phyloP scores from a whole-genome alignment of 371 early-diverging fungal genomes.

The Mycotypha africana region DNA sequence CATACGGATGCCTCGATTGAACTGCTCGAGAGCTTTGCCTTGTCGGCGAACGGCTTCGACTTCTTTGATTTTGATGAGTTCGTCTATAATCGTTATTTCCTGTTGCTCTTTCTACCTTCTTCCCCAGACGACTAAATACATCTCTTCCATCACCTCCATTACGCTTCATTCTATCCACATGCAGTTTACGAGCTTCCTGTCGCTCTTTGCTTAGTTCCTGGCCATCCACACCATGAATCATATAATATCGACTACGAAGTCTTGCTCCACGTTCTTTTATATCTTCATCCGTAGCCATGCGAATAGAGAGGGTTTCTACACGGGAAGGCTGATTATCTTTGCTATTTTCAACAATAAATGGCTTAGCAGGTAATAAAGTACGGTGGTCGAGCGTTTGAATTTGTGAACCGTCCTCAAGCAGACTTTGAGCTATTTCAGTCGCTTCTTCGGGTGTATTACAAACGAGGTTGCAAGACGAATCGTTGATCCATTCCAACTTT shows the following conservation, averaged over 20 bases:
- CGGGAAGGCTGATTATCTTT: not conserved
- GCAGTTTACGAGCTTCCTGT: slow-evolving; percentile 4
- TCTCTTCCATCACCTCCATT: slow-evolving; percentile 18
- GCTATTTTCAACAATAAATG: slow-evolving; percentile 7
- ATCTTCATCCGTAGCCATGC: slow-evolving; percentile 45
- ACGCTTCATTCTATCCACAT: slow-evolving; percentile 5
- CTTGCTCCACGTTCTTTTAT: slow-evolving; percentile 45
- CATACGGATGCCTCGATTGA: too few species aligned
- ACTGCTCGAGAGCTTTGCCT: too few species aligned
- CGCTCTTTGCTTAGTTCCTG: not conserved
- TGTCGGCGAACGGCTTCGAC: not conserved
- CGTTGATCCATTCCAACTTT: slow-evolving; percentile 59
- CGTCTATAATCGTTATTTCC: not conserved
- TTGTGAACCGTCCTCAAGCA: slow-evolving; percentile 16
- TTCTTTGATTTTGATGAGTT: slow-evolving; percentile 1
- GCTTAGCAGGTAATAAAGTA: slow-evolving; percentile 23
- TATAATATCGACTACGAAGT: slow-evolving; percentile 47
- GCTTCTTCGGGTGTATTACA: slow-evolving; percentile 24
- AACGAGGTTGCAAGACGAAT: slow-evolving; percentile 43
- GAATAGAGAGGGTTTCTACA: slow-evolving; percentile 16
- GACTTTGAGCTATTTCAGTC: slow-evolving; percentile 23
- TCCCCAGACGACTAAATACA: slow-evolving; percentile 23
- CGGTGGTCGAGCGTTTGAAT: slow-evolving; percentile 13
- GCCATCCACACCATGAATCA: slow-evolving; percentile 34
- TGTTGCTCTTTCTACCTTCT: not conserved